These are phyloP conservation scores for Dendrostoma leiphaemia DNA, from an alignment of 2,329 filamentous ascomycete species.

Conservation along the genomic window DNA sequence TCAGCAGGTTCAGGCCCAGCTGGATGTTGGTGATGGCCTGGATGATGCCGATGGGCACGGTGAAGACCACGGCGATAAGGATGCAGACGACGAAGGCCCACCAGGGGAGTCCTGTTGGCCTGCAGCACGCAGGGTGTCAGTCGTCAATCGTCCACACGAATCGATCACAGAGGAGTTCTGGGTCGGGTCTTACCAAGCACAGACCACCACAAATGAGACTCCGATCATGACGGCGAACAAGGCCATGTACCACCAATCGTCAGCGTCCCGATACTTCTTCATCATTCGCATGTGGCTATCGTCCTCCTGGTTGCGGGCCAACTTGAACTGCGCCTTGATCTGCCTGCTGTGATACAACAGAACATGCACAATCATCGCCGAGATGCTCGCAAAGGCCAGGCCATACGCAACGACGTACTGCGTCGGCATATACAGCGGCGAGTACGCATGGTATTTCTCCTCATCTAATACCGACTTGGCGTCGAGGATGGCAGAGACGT, in stretches of 20 bases:
- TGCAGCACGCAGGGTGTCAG: no score
- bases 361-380: constrained; percentile 58
- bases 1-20: constrained; percentile 67
- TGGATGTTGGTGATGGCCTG: constrained; percentile 62
- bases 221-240: constrained; percentile 53
- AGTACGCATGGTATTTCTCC: constrained; percentile 61
- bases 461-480: constrained; percentile 56
- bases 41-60: constrained; percentile 60
- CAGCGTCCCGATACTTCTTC: constrained; percentile 59
- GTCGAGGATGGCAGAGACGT: constrained; percentile 59
- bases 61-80: constrained; percentile 55
- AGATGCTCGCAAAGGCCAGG: constrained; percentile 65
- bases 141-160: no score
- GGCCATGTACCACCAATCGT: constrained; percentile 57
- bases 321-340: constrained; percentile 53
- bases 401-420: constrained; percentile 62
- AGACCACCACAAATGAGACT: constrained; percentile 53
- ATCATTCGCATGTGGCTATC: constrained; percentile 60
- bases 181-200: constrained; percentile 47
- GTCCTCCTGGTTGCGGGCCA: constrained; percentile 55
- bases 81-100: constrained; percentile 59
- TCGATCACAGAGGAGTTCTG: no score
- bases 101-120: constrained; percentile 52
- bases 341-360: constrained; percentile 53
- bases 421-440: constrained; percentile 62